Base-by-base conservation (phyloP, 2,329 filamentous ascomycete species). In the Colletotrichum salicis region DNA sequence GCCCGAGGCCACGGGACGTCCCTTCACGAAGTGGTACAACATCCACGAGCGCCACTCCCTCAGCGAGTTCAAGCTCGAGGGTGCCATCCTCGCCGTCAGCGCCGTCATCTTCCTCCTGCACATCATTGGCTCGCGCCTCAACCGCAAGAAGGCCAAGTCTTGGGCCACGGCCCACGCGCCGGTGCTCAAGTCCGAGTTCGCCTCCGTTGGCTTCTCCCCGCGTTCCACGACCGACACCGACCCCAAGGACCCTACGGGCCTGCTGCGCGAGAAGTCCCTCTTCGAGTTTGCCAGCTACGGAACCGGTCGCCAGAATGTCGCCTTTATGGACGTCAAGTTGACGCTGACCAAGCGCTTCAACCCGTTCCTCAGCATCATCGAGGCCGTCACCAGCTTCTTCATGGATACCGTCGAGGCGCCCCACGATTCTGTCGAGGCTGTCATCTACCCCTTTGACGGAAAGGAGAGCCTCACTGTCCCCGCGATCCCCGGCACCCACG, bases 21-120 rank as follows among this genome's bases (percentile, higher is more conserved):
- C 94, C 15, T 98, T 93, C 82, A 97, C 95, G 63, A 94, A 94
- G 86, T 99, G 96, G 96, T 99, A 98, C 85, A 94, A 95, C 68
- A 87, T 98, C 73, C 96, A 97, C 88, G 95, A 98, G 88, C 94
- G 96, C 79, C 91, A 95, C 78, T 91, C 91, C 31, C 85, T 92
- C 72, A 88, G 87, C 78, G 96, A 99, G 82, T 99, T 99, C 88
- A 91, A 91, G 84, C 89, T 92, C 78, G 96, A 99, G 85, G 92
- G 93, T 71, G 85, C 95, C 80, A 93, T 99, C 77, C 84, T 98
- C 72, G 88, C 89, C 41, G 86, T 95, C 78, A 90, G 98, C 76
- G 79, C 91, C 65, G 75, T 97, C 64, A 89, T 98, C 75, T 86
- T 98, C 75, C 80, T 91, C 54, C 85, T 97, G 74, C 95, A 98